Base-by-base conservation (phyloP, 805 yeast species). In the Hanseniaspora nectarophila region DNA sequence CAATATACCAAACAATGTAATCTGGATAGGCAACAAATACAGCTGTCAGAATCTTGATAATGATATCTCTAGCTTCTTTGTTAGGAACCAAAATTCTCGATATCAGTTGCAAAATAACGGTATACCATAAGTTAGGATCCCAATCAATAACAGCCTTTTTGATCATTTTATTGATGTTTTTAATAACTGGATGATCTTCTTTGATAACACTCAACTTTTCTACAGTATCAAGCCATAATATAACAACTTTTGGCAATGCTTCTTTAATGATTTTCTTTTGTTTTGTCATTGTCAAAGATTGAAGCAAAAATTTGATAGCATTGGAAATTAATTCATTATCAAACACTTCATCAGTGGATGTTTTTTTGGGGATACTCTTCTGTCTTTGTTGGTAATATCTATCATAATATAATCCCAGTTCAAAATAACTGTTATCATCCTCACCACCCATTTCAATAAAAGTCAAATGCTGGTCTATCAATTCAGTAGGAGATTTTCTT, bases 181-280 rank as follows among this genome's bases (percentile, higher is more conserved):
- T 66, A 28, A 78, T 64, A 37, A 70, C 67, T 52, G 63, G 69
- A 29, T 61, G 59, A 15, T 63, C 54, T 6, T 56, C 46, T 9
- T 24, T 6, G 3, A 40, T 40, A 4, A 31, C 28, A 23, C 18
- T 18, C 2, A 38, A 34, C 18, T 29, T 46, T 23, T 59, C 63
- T 3, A 73, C 78, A 63, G 82, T 84, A 59, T 89, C 95, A 23
- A 92, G 69, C 98, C 98, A 92, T 8, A 85, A 74, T 0, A 95
- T 87, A 5, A 89, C 74, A n/a, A 86, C 76, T 60, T 87, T 88
- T 0, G 98, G 97, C 20, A 92, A 68, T 0, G 90, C 82, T 65
- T 92, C 97, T 61, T 80, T 80, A 2, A 85, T 74, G 60, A 79
- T 82, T 23, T 48, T 43, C 20, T 48, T 26, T 34, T 76, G 73